Percentiles rank a stretch among this genome's conserved stretches.
These are phyloP conservation scores for Talaromyces sp. DNA, from an alignment of 2,329 filamentous ascomycete species.

Conservation along the genomic window DNA sequence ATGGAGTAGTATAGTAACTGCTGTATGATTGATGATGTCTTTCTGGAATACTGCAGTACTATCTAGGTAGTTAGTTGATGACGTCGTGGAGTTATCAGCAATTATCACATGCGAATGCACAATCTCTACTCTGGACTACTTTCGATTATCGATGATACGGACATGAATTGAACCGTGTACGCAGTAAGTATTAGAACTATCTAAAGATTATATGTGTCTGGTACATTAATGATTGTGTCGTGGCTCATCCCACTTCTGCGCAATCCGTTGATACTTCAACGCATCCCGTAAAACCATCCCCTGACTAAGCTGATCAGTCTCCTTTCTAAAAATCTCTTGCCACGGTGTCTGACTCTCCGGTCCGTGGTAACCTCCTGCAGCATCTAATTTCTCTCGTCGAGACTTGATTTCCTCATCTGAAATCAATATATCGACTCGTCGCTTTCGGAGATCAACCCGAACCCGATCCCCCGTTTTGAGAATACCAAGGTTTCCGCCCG, in stretches of 20 bases:
- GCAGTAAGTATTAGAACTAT: neutral
- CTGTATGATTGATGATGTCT: neutral
- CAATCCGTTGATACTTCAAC: constrained; percentile 44
- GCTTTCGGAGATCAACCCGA: constrained; percentile 47
- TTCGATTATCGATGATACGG: neutral
- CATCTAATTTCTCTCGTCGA: constrained; percentile 36
- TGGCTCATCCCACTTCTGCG: constrained; percentile 38
- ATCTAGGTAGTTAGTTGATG: neutral
- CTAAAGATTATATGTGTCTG: neutral
- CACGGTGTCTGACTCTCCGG: constrained; percentile 47
- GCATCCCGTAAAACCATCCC: constrained; percentile 47
- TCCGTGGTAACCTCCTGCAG: constrained; percentile 33
- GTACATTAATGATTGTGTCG: constrained; percentile 41
- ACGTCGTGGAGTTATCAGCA: neutral
- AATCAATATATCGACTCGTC: constrained; percentile 47
- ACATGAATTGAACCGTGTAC: neutral
- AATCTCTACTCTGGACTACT: neutral
- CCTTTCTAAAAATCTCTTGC: constrained; percentile 48
- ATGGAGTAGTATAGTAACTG: neutral
- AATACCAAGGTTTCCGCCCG: constrained; percentile 50
- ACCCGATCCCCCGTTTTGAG: constrained; percentile 47
- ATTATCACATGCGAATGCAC: neutral
- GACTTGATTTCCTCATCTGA: constrained; percentile 38
- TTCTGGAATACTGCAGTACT: neutral
- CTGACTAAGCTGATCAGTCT: constrained; percentile 42